Conservation (phyloP, 805 yeast species). For the Candida patagonica region DNA sequence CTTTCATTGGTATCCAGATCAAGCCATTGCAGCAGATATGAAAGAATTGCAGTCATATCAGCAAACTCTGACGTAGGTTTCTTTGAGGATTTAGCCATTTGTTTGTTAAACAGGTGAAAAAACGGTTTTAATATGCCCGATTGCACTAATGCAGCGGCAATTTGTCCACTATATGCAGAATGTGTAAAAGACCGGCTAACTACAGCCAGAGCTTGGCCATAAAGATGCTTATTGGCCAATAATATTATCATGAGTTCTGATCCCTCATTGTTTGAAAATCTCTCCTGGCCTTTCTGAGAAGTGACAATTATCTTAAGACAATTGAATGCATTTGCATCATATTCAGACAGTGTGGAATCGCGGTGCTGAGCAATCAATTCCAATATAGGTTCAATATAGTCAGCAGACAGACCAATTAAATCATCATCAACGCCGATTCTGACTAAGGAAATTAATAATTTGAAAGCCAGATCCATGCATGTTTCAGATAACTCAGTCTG, state of each 20-base stretch:
- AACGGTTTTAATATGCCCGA: slow-evolving; percentile 12
- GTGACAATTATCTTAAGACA: slow-evolving; percentile 4
- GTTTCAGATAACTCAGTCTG: not conserved
- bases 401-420: not conserved
- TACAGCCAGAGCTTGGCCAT: slow-evolving; percentile 9
- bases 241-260: slow-evolving; percentile 15
- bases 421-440: not conserved
- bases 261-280: slow-evolving; percentile 15
- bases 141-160: slow-evolving; percentile 7
- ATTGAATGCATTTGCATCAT: slow-evolving; percentile 9
- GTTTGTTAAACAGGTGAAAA: slow-evolving; percentile 7
- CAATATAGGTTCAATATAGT: not conserved
- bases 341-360: not conserved
- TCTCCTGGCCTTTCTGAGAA: slow-evolving; percentile 1
- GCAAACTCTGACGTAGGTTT: not conserved
- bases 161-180: slow-evolving; percentile 2
- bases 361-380: no score
- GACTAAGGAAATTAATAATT: not conserved
- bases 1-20: slow-evolving; percentile 9
- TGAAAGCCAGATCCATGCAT: slow-evolving; percentile 1
- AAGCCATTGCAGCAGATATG: slow-evolving; percentile 11
- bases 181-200: slow-evolving; percentile 5
- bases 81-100: not conserved
- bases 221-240: not conserved
- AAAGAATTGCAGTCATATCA: slow-evolving; percentile 6